Percentiles rank a stretch among this genome's conserved stretches.
phyloP scores from a whole-genome alignment of 768 basidiomycete species.

The Phylloporus sp. region DNA sequence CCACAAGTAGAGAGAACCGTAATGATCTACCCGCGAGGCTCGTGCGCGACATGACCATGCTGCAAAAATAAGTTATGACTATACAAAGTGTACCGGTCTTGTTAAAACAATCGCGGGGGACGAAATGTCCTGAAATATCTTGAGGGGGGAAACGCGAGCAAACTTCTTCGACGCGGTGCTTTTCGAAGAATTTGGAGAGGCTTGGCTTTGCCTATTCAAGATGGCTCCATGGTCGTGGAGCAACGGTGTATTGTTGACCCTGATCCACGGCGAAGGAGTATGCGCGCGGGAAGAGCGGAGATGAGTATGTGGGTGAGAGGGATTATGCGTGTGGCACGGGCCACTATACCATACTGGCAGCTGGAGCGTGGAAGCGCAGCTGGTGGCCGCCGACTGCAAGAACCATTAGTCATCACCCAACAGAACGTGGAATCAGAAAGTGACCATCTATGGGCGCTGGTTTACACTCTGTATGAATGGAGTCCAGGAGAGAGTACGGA shows the following conservation, averaged over 20 bases:
- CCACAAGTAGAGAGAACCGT: background rate
- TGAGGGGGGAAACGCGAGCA: slow-evolving; percentile 4
- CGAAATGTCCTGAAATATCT: slow-evolving; percentile 28
- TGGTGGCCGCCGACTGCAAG: slow-evolving; percentile 22
- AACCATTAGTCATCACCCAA: slow-evolving; percentile 21
- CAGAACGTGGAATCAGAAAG: slow-evolving; percentile 13
- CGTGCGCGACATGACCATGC: background rate
- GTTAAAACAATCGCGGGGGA: slow-evolving; percentile 7
- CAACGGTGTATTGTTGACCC: slow-evolving; percentile 21
- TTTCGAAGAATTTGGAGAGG: slow-evolving; percentile 26
- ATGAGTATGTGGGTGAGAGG: slow-evolving; percentile 8
- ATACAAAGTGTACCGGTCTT: background rate
- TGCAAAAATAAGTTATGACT: slow-evolving; percentile 24
- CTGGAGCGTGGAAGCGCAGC: slow-evolving; percentile 21
- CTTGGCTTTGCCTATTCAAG: slow-evolving; percentile 11
- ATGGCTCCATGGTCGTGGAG: slow-evolving; percentile 3
- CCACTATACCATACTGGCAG: slow-evolving; percentile 1
- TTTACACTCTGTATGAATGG: too few relatives aligned
- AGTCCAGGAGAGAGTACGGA: background rate
- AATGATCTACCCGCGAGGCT: slow-evolving; percentile 16
- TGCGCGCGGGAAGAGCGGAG: slow-evolving; percentile 26
- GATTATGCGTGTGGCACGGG: background rate
- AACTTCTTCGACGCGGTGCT: slow-evolving; percentile 29
- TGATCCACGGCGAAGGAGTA: slow-evolving; percentile 28
- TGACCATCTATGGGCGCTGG: slow-evolving; percentile 2